Base-by-base conservation (phyloP, 1,284 basidiomycete genomes). In the Sutorius eximius region DNA sequence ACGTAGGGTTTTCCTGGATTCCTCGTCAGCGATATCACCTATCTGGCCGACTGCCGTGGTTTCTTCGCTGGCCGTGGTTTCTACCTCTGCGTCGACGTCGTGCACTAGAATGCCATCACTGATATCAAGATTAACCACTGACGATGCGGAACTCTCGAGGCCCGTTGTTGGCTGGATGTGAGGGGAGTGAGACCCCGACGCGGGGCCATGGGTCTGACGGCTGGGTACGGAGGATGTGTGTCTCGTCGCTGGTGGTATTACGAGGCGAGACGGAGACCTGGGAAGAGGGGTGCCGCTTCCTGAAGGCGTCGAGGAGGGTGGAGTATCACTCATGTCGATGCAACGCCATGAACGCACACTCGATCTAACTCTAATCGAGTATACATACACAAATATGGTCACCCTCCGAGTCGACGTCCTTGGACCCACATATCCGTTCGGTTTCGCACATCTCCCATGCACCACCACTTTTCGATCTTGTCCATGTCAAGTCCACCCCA, bases 401-500 rank as follows among this genome's bases (percentile, higher is more conserved):
- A 36, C 34, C n/a, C 7, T 40, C 12, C 42, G 9, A 69, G 46
- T 9, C 22, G 56, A 22, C 40, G 66, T 12, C 91, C 91, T 70
- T 92, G 88, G 3, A 93, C 78, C 89, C 89, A 93, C 69, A 91
- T 77, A 1, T 71, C 76, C 4, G 59, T 64, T 12, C 90, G 77
- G 69, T 93, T 93, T 46, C 79, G 75, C 13, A 65, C 68, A 62
- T 89, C 86, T 2, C 92, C 91, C 42, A 87, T 68, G 62, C 88
- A 91, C 90, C 91, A 94, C 92, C 92, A 94, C 65, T 89, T 91
- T 70, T 93, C 92, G 27, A 93, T 64, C 68, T 82, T 75, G 50
- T 87, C 86, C 49, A 76, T 65, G 32, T 77, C 76, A 40, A 82
- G 66, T 4, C 52, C 68, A 29, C 47, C 51, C 30, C 44, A 43